A percentile compares a stretch with the other conserved stretches of the same genome.
Evolutionary conservation across 2,329 filamentous ascomycete genomes (phyloP).

Genomic region (Penicillium sp.): DNA sequence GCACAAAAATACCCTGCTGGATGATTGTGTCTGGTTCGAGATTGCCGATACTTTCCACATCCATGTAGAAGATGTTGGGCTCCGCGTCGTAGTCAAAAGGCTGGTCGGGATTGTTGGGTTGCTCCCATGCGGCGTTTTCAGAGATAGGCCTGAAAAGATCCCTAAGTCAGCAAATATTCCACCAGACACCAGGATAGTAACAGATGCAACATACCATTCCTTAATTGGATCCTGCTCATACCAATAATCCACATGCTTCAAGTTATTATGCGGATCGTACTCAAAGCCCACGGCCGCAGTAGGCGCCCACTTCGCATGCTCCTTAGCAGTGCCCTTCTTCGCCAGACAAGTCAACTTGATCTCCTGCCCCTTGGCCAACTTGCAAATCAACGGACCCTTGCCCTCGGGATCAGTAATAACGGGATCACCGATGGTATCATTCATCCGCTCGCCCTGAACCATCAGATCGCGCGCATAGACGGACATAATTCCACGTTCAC

Average conservation of each 20-base stretch:
- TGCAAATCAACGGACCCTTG: conserved; percentile 83
- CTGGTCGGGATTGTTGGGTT: conserved; percentile 77
- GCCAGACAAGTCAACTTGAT: conserved; percentile 88
- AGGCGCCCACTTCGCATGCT: conserved; percentile 97
- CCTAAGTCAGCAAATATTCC: background rate
- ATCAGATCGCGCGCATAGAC: conserved; percentile 90
- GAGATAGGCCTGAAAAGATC: conserved; percentile 41
- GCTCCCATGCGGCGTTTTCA: conserved; percentile 67
- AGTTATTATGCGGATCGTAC: conserved; percentile 96
- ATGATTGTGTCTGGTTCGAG: conserved; percentile 90
- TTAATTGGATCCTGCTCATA: conserved; percentile 80
- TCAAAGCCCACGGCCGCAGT: conserved; percentile 93
- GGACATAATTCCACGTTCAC: conserved; percentile 84
- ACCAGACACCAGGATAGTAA: background rate
- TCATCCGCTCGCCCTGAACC: conserved; percentile 69
- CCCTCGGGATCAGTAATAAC: conserved; percentile 82
- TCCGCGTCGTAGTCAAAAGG: conserved; percentile 88
- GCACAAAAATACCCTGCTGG: conserved; percentile 80
- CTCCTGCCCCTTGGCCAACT: conserved; percentile 87
- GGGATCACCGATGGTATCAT: conserved; percentile 75
- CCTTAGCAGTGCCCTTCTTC: conserved; percentile 98
- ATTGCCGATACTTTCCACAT: conserved; percentile 86
- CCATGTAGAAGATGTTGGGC: conserved; percentile 85
- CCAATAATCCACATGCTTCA: conserved; percentile 91
- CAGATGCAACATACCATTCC: conserved; percentile 71